Evolutionary conservation across 257 asterid species (phyloP).

Genomic region (Leptodermis oblonga): DNA sequence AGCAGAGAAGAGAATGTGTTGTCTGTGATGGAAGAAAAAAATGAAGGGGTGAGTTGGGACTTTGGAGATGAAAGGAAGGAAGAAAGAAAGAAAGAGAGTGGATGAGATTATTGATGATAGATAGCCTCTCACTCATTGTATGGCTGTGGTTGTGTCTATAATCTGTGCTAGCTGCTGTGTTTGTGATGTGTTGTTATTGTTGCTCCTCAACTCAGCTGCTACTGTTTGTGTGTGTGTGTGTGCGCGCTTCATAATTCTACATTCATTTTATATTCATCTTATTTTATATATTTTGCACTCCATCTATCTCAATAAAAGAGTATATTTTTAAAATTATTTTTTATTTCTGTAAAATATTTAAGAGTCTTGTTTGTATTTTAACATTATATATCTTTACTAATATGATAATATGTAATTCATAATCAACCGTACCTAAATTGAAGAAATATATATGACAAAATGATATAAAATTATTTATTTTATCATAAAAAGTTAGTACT

Average conservation of each 20-base stretch:
- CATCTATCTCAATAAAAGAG: too few species aligned
- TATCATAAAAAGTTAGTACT: too few species aligned
- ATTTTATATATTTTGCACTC: slow-evolving; percentile 52
- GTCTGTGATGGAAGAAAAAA: slow-evolving; percentile 20
- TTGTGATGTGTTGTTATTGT: slow-evolving; percentile 4
- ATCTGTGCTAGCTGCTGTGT: slow-evolving; percentile 4
- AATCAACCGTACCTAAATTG: too few species aligned
- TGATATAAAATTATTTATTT: too few species aligned
- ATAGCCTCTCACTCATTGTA: slow-evolving; percentile 78
- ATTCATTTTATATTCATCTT: neutral
- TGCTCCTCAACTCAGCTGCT: slow-evolving; percentile 12
- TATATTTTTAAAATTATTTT: too few species aligned
- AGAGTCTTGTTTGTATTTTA: too few species aligned
- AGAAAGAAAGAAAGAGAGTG: too few species aligned
- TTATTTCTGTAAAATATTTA: too few species aligned
- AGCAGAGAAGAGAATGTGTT: slow-evolving; percentile 9
- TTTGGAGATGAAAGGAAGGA: slow-evolving; percentile 18
- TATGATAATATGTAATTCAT: too few species aligned
- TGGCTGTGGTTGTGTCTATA: slow-evolving; percentile 49
- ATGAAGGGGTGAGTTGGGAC: slow-evolving; percentile 18
- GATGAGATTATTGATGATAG: slow-evolving; percentile 64
- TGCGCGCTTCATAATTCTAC: slow-evolving; percentile 25
- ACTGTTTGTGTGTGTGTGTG: slow-evolving; percentile 9
- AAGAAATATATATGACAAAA: too few species aligned
- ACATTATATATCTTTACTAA: too few species aligned